These are phyloP conservation scores for Rosa rugosa DNA, from an alignment of 306 rosid species.

Conservation along the genomic window DNA sequence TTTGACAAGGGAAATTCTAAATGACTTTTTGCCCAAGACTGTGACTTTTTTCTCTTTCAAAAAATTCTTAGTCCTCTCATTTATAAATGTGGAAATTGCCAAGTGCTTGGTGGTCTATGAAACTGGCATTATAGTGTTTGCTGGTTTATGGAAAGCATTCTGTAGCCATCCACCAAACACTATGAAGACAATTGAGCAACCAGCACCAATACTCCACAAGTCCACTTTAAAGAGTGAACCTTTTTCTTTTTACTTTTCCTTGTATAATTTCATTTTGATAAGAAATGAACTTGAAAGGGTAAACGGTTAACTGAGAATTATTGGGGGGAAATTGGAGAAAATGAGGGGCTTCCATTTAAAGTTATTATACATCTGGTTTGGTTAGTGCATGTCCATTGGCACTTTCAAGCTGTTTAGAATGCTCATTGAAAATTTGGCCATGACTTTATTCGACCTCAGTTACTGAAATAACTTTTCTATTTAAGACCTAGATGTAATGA, in stretches of 20 bases:
- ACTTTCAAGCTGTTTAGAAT: neutral
- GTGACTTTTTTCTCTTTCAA: neutral
- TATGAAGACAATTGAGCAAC: neutral
- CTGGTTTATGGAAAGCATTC: neutral
- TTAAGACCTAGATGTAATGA: constrained; percentile 9
- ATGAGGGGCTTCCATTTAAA: no score
- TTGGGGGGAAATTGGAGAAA: no score
- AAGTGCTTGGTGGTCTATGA: neutral
- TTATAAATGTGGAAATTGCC: neutral
- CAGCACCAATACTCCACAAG: no score
- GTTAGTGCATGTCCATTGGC: neutral
- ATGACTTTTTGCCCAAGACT: neutral
- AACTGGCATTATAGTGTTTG: neutral
- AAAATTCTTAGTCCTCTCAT: neutral
- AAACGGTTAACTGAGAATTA: neutral
- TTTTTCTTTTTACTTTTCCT: no score
- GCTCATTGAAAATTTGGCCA: neutral
- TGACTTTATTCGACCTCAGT: neutral
- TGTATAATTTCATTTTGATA: neutral
- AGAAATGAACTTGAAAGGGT: neutral
- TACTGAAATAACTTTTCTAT: neutral
- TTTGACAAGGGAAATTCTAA: neutral
- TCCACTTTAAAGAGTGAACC: no score
- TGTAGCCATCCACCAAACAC: neutral
- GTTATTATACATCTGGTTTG: neutral